These are phyloP conservation scores for Sequoiadendron giganteum DNA, from an alignment of 75 land plant genomes.

Conservation along the genomic window DNA sequence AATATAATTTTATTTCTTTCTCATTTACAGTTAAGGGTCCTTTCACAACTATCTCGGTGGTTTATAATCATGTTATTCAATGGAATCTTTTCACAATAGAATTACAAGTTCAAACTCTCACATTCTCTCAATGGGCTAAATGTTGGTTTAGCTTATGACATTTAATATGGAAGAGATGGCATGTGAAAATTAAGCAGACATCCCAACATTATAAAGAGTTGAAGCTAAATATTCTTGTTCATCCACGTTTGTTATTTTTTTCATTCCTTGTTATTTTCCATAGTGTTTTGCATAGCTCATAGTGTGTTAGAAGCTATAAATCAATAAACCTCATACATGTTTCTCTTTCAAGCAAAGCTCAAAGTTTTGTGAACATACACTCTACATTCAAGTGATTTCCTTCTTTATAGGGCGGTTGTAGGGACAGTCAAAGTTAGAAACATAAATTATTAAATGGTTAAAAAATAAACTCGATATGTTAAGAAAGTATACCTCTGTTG, in stretches of 20 bases:
- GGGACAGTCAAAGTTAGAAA: neutral
- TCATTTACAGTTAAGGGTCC: neutral
- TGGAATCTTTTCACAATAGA: neutral
- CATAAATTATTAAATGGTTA: neutral
- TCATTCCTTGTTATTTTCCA: neutral
- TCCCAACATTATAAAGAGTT: neutral
- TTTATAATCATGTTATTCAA: neutral
- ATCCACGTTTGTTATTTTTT: neutral
- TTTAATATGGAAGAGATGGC: neutral
- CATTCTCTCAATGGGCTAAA: neutral
- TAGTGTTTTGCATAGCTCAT: neutral
- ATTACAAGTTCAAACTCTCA: neutral
- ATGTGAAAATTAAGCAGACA: neutral
- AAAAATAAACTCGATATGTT: neutral
- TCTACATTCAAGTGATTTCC: neutral
- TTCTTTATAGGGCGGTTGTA: neutral
- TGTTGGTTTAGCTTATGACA: neutral
- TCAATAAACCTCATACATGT: neutral
- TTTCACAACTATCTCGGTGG: neutral
- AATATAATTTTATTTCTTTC: too few relatives aligned
- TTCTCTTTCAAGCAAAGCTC: neutral
- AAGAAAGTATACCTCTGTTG: slow-evolving; percentile 63
- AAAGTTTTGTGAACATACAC: neutral
- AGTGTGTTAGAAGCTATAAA: neutral
- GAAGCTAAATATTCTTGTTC: neutral